phyloP scores from a whole-genome alignment of 2,329 filamentous ascomycete genomes.

The Stachybotrys elegans region DNA sequence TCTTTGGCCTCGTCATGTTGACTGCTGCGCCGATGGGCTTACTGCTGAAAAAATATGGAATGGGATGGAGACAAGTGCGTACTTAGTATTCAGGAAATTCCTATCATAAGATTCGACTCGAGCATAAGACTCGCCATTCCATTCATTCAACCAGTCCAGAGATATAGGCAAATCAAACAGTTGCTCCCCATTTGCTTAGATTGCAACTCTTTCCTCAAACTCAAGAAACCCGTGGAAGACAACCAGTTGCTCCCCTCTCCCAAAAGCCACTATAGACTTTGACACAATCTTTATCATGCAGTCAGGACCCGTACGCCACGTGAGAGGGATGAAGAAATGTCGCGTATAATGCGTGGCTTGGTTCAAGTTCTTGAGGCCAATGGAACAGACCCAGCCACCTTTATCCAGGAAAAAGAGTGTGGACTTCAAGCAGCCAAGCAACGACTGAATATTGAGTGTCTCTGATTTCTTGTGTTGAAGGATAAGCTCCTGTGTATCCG shows the following conservation, averaged over 20 bases:
- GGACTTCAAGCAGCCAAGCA: not conserved
- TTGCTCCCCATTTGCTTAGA: too few relatives aligned
- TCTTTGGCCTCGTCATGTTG: slow-evolving; percentile 12
- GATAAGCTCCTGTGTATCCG: not conserved
- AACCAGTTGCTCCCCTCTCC: not conserved
- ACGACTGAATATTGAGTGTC: not conserved
- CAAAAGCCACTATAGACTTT: not conserved
- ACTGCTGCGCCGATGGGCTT: slow-evolving; percentile 8
- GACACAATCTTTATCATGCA: not conserved
- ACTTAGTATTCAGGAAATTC: too few relatives aligned
- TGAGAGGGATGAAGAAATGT: not conserved
- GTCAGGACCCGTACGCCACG: not conserved
- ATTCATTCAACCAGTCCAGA: too few relatives aligned
- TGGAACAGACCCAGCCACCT: not conserved
- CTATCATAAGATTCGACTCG: too few relatives aligned
- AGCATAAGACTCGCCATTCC: too few relatives aligned
- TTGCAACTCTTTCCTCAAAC: not conserved
- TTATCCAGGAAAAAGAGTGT: not conserved
- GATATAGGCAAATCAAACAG: too few relatives aligned
- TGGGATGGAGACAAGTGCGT: slow-evolving; percentile 2
- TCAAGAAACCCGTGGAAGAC: not conserved
- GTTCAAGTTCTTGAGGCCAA: not conserved
- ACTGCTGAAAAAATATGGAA: slow-evolving; percentile 2
- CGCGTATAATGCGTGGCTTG: not conserved
- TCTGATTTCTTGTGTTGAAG: not conserved